phyloP scores from a whole-genome alignment of 805 yeast species.

The Wickerhamomyces bovis region DNA sequence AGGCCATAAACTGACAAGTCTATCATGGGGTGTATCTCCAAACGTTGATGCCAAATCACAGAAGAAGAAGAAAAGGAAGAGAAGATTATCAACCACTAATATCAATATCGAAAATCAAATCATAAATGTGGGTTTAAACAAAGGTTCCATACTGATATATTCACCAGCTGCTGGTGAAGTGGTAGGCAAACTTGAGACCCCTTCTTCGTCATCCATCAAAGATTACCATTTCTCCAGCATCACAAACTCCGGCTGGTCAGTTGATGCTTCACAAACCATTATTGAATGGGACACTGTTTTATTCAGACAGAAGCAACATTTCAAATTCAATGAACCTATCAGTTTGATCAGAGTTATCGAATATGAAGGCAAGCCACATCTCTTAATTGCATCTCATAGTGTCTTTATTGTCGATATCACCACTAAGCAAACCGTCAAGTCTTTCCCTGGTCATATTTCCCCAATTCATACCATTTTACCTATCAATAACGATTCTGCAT shows the following conservation, averaged over 20 bases:
- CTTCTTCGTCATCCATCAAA: constrained; percentile 40
- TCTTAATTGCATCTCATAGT: constrained; percentile 64
- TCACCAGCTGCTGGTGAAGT: constrained; percentile 61
- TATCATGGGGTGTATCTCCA: constrained; percentile 45
- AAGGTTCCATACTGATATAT: constrained; percentile 59
- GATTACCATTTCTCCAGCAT: constrained; percentile 40
- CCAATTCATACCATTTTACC: constrained; percentile 49
- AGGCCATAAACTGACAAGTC: constrained; percentile 39
- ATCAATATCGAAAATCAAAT: constrained; percentile 35
- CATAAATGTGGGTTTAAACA: constrained; percentile 57
- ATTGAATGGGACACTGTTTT: constrained; percentile 55
- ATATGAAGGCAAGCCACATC: constrained; percentile 28
- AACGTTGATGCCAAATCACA: constrained; percentile 4
- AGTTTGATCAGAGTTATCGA: constrained; percentile 29
- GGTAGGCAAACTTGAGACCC: constrained; percentile 43
- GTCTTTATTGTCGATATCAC: constrained; percentile 46
- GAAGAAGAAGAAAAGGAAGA: constrained; percentile 23
- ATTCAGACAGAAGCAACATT: constrained; percentile 35
- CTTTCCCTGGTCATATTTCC: constrained; percentile 73
- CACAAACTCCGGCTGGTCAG: constrained; percentile 47
- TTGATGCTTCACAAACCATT: constrained; percentile 52
- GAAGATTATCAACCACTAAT: constrained; percentile 14
- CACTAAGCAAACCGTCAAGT: constrained; percentile 34
- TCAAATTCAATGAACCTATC: constrained; percentile 30
- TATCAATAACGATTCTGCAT: constrained; percentile 30